These are phyloP conservation scores for Puccinellia tenuiflora DNA, from an alignment of 176 grass and related monocot genomes.

Conservation along the genomic window DNA sequence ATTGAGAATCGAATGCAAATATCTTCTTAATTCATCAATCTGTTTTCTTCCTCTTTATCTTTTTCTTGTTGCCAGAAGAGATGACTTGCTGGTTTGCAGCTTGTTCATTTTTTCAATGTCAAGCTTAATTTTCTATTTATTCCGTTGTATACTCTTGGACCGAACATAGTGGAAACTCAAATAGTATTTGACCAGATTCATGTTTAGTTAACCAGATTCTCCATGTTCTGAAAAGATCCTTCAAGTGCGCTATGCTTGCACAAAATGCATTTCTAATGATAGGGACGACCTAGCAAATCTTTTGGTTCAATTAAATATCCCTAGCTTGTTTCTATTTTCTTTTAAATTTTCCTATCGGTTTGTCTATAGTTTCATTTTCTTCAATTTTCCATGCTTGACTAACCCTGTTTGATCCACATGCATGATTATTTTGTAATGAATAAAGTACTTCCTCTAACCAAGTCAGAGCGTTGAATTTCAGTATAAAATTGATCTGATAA, in stretches of 20 bases:
- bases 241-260: neutral
- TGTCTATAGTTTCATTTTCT: neutral
- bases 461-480: neutral
- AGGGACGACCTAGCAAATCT: neutral
- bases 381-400: neutral
- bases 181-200: slow-evolving; percentile 3
- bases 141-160: neutral
- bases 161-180: neutral
- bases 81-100: neutral
- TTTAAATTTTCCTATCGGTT: neutral
- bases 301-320: neutral
- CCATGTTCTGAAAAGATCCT: neutral
- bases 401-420: neutral
- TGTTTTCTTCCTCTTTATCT: neutral
- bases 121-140: neutral
- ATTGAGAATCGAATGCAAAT: neutral
- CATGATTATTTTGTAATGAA: neutral
- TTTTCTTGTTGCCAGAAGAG: neutral
- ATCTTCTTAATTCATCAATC: neutral
- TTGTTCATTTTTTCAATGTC: neutral
- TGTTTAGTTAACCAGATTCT: neutral
- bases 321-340: neutral
- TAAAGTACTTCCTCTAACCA: neutral
- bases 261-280: neutral
- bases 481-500: too few species aligned